These are phyloP conservation scores for Phialophora chinensis DNA, from an alignment of 2,329 filamentous ascomycete genomes.

Conservation along the genomic window DNA sequence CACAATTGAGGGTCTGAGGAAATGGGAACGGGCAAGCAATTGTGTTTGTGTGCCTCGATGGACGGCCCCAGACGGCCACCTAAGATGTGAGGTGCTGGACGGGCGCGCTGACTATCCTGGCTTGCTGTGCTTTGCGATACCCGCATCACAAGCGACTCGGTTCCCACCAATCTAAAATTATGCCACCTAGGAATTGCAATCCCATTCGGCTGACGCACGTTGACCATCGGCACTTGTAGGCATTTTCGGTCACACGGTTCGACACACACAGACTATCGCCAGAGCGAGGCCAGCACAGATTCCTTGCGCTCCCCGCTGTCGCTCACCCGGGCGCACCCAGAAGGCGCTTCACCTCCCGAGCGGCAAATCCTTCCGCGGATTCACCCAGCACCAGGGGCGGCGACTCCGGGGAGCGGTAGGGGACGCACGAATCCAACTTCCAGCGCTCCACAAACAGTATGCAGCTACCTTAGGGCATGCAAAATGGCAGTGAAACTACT, in stretches of 20 bases:
- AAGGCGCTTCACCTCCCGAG: neutral
- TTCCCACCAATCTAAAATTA: neutral
- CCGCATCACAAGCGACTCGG: neutral
- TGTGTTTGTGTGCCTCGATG: neutral
- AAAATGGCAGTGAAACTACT: neutral
- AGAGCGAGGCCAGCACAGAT: neutral
- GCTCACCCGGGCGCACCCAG: neutral
- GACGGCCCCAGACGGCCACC: neutral
- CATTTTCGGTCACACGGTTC: neutral
- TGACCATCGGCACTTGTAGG: neutral
- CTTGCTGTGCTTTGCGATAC: neutral
- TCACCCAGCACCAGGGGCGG: neutral
- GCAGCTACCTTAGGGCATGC: neutral
- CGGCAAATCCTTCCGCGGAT: neutral
- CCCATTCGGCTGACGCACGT: neutral
- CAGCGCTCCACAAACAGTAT: neutral
- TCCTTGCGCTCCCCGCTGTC: neutral
- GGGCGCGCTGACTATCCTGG: neutral
- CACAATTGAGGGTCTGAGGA: neutral
- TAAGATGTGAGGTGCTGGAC: neutral
- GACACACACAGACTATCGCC: neutral
- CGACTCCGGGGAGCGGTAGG: neutral
- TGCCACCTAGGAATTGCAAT: conserved; percentile 5
- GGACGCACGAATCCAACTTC: neutral
- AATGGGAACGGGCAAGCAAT: neutral